Conservation (phyloP, 768 basidiomycete genomes). For the Termitomyces sp. region DNA sequence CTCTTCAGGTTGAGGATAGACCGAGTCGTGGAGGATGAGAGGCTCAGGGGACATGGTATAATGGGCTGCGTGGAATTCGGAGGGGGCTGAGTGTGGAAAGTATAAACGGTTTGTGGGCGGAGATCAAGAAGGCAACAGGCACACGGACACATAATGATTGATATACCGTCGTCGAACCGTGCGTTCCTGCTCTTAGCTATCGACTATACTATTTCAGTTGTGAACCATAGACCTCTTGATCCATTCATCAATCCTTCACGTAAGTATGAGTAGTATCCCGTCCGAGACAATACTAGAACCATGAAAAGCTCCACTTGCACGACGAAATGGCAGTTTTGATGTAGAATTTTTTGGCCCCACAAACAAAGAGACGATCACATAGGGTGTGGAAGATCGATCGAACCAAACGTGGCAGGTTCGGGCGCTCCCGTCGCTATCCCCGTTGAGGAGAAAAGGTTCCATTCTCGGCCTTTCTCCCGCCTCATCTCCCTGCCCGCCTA, state of each 20-base stretch:
- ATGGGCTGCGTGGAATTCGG: conserved; percentile 19
- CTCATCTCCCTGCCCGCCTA: neutral
- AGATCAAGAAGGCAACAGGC: conserved; percentile 17
- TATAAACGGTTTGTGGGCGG: conserved; percentile 14
- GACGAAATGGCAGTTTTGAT: neutral
- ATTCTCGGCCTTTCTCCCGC: conserved; percentile 5
- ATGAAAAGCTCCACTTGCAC: neutral
- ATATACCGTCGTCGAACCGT: conserved; percentile 3
- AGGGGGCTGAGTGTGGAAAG: conserved; percentile 18
- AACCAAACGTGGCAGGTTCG: conserved; percentile 2
- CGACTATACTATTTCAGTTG: neutral
- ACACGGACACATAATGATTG: conserved; percentile 8
- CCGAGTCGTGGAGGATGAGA: conserved; percentile 1
- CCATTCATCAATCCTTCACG: conserved; percentile 7
- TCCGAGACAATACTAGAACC: neutral
- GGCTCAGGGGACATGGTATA: conserved; percentile 15
- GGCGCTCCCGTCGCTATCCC: conserved; percentile 5
- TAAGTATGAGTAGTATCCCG: neutral
- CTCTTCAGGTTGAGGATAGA: conserved; percentile 1
- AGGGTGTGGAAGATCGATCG: neutral
- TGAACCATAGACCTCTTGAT: neutral
- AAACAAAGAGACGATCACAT: conserved; percentile 1
- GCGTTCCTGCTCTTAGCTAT: neutral
- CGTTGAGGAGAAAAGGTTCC: conserved; percentile 14
- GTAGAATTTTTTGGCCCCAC: neutral